Base-by-base conservation (phyloP, 208 protist species). In the Trypanosomatidae sp. region DNA sequence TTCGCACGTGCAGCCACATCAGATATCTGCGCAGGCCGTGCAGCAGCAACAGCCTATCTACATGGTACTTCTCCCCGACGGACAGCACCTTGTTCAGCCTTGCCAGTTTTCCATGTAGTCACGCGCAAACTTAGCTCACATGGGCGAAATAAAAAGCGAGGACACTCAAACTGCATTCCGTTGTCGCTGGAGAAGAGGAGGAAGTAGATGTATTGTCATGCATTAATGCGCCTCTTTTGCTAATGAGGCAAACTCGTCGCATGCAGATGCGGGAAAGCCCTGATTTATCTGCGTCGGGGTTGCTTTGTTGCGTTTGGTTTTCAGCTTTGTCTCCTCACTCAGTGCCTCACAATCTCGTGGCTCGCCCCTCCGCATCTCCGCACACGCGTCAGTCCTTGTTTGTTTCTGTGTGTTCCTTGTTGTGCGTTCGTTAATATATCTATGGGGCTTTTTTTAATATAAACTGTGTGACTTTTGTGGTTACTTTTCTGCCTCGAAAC, bases 21-120 rank as follows among this genome's bases (percentile, higher is more conserved):
- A 74, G 33, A 9, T 62, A 59, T 8, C 62, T 17, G 36, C 62
- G 55, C 58, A 56, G 19, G 43, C 30, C 1, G 3, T 74, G 28
- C 64, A 67, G 53, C 49, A 69, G 39, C 72, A 68, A 28, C 72
- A 76, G 46, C 72, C 75, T n/a, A 13, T 83, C 15, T 82, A 80
- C 65, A 71, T 85, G 49, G 74, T 89, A 62, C 58, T 86, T 12
- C 59, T 89, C 25, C 82, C 81, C 22, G 79, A 86, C 36, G 75
- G 66, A 8, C 74, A 77, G 41, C 73, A 74, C 39, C 47, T 77
- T 15, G 49, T 82, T 7, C 67, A 66, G 13, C 66, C 69, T 6
- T 62, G 69, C 47, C 74, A 78, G 66, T 70, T 78, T 39, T 33
- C 59, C 30, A 55, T 78, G 39, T 78, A 73, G 60, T 19, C 22